Conservation (phyloP, 768 basidiomycete species). For the Coprinellus micaceus region DNA sequence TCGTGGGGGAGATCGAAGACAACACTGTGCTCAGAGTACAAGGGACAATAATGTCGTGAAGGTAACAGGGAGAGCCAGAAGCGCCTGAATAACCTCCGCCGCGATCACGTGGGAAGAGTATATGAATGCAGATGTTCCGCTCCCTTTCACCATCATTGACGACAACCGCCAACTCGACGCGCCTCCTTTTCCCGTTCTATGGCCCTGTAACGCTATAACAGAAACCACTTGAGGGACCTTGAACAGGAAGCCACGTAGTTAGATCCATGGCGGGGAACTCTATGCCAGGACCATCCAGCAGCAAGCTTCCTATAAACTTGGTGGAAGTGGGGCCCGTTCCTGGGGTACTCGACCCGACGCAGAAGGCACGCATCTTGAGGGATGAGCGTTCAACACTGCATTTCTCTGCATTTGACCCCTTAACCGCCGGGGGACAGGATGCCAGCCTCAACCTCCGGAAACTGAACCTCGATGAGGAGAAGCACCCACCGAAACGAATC, state of each 20-base stretch:
- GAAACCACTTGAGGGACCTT: background rate
- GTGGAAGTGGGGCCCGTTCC: conserved; percentile 41
- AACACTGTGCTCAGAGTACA: too few species aligned
- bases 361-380: conserved; percentile 60
- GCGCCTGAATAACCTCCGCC: too few species aligned
- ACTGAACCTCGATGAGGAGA: conserved; percentile 39
- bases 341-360: conserved; percentile 64
- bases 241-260: background rate
- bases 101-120: too few species aligned
- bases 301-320: conserved; percentile 3
- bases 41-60: too few species aligned
- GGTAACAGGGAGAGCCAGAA: too few species aligned
- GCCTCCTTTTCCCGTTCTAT: too few species aligned
- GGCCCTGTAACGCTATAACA: background rate
- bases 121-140: too few species aligned
- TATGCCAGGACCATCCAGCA: background rate
- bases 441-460: conserved; percentile 30
- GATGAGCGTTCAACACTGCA: conserved; percentile 53
- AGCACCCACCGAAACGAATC: conserved; percentile 60
- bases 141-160: too few species aligned
- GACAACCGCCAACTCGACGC: too few species aligned
- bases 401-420: conserved; percentile 75
- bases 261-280: background rate
- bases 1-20: too few species aligned
- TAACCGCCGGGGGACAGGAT: conserved; percentile 48